Evolutionary conservation across 495 filamentous ascomycete genomes (phyloP).

Genomic region (Tuber umbilicatum): DNA sequence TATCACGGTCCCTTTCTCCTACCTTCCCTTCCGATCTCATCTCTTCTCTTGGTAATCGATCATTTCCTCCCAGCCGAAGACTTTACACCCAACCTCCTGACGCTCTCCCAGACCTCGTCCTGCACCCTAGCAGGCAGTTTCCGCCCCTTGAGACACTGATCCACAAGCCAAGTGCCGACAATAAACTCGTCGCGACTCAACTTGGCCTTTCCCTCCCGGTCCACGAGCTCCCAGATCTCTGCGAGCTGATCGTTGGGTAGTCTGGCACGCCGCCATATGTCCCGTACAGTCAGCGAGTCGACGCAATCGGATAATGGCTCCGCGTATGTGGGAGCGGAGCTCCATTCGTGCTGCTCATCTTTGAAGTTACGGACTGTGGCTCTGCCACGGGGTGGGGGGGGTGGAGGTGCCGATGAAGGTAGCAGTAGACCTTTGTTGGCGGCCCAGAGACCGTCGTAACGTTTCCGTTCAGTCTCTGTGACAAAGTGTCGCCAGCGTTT

Average conservation of each 20-base stretch:
- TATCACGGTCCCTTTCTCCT: neutral
- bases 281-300: conserved; percentile 69
- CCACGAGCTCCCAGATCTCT: conserved; percentile 81
- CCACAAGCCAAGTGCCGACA: conserved; percentile 91
- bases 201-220: conserved; percentile 53
- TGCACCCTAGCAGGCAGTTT: conserved; percentile 75
- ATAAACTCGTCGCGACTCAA: conserved; percentile 80
- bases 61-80: conserved; percentile 4
- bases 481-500: conserved; percentile 77
- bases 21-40: no score
- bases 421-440: conserved; percentile 71
- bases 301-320: conserved; percentile 51
- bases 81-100: conserved; percentile 53
- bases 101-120: conserved; percentile 82
- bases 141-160: conserved; percentile 77
- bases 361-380: conserved; percentile 8
- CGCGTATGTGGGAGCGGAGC: conserved; percentile 25
- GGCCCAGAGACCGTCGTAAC: conserved; percentile 97
- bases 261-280: conserved; percentile 77
- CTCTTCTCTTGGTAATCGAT: neutral
- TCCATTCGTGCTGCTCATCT: conserved; percentile 21
- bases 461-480: conserved; percentile 67
- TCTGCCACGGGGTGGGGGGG: conserved; percentile 15
- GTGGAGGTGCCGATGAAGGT: conserved; percentile 13
- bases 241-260: conserved; percentile 62